Base-by-base conservation (phyloP, 805 yeast genomes). In the Candida tammaniensis region DNA sequence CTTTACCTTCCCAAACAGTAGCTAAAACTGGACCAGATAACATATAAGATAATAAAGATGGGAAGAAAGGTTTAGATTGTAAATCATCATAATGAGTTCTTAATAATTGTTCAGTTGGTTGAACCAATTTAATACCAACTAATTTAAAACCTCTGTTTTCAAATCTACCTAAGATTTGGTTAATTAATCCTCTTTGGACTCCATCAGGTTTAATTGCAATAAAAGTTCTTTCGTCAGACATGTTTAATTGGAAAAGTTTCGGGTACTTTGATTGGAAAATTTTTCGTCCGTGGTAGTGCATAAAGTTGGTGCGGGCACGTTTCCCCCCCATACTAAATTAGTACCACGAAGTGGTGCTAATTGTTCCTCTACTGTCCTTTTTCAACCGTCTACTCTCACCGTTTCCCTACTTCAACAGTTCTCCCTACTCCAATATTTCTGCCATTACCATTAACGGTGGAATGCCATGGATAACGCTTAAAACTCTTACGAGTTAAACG, bases 1-100 rank as follows among this genome's bases (percentile, higher is more conserved):
- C 97, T 78, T 89, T 93, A 72, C 99, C 99, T 74, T 93, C 98
- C 99, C 99, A 93, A 57, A 89, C 97, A 66, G 96, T 93, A 57
- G 98, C 98, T 58, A 91, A 80, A 55, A 93, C 84, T 64, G 99
- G 99, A 57, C 99, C 99, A 51, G 96, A 87, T 64, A 78, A 75
- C 99, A 93, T 94, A 86, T 89, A 89, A 49, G 87, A 76, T 63
- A 86, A 78, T 70, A 93, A 79, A 48, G 95, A 86, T 65, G 98
- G 96, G 91, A 89, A 93, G 79, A 93, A 93, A 59, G 98, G 95
- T 80, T 93, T 93, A 60, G 78, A 70, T 67, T 84, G 89, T 69
- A 93, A 84, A 74, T 93, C 99, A 47, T 81, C 82, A 78, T 94
- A 93, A 76, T 93, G 99, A 60, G 84, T 78, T 69, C 89, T 85